Evolutionary conservation across 345 rosid genomes (phyloP).

Genomic region (Hypericum perforatum): DNA sequence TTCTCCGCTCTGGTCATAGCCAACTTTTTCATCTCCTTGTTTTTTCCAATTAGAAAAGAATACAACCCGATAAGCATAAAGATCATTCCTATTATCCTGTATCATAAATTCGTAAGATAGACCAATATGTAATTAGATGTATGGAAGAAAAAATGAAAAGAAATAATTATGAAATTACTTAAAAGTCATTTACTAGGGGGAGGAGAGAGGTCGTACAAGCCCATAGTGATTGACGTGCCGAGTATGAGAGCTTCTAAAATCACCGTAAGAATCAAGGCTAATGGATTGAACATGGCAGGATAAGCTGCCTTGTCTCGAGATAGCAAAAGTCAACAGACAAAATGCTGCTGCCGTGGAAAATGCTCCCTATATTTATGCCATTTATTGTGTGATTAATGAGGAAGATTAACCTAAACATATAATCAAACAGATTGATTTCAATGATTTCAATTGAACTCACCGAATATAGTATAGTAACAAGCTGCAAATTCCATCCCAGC

Average conservation of each 20-base stretch:
- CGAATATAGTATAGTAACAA: slow-evolving; percentile 36
- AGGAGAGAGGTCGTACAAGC: slow-evolving; percentile 18
- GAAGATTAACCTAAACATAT: background rate
- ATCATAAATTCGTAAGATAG: too few species aligned
- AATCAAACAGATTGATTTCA: too few species aligned
- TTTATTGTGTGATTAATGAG: background rate
- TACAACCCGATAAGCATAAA: too few species aligned
- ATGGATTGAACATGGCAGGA: slow-evolving; percentile 47
- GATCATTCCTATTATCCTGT: too few species aligned
- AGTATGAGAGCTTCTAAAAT: slow-evolving; percentile 30
- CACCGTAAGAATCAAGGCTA: slow-evolving; percentile 31
- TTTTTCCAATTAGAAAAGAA: too few species aligned
- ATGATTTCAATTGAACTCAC: slow-evolving; percentile 18
- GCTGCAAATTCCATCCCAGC: slow-evolving; percentile 32
- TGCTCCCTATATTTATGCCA: slow-evolving; percentile 24
- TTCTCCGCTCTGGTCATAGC: too few species aligned
- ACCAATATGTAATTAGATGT: too few species aligned
- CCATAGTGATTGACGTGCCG: slow-evolving; percentile 23
- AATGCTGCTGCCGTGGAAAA: slow-evolving; percentile 33
- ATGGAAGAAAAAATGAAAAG: too few species aligned
- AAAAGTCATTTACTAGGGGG: too few species aligned
- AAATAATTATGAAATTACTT: too few species aligned
- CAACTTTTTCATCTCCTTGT: too few species aligned
- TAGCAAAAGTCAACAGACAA: slow-evolving; percentile 23
- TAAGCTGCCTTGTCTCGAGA: slow-evolving; percentile 34